Evolutionary conservation across 177 flowering plant genomes (phyloP), one percentile per base, ranked within the genome.

Genomic region (Vitis hybrid): DNA sequence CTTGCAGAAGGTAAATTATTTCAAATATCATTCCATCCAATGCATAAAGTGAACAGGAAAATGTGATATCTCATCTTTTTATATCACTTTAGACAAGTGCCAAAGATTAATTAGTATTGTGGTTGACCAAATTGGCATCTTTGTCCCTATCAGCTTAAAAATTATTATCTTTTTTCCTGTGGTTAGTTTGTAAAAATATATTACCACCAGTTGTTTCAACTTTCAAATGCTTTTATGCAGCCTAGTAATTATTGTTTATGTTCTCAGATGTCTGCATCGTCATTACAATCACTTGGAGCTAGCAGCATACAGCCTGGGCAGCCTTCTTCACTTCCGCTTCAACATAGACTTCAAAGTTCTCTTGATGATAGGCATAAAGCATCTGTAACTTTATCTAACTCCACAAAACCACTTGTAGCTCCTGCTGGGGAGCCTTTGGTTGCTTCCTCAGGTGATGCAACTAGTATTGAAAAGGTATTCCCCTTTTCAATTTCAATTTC

Each of bases 261-360:
- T 71, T 63, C 30, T 55, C 70, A 80, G 81, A 68, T 71, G 70
- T 68, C 75, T 52, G 85, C 78, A 40, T 75, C 82, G 5, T 70
- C 81, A 4, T 83, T 82, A 86, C 87, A 86, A 82, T 65, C 80
- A 54, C 75, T 75, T 71, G 85, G 82, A 64, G 74, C 86, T 70
- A 71, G 81, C 55, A 63, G 75, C 50, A 12, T 67, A 23, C 26
- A 85, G 64, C 64, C 78, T 56, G 86, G 81, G 21, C 87, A 74
- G 72, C 97, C 94, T 62, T 82, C 91, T 65, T 67, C 88, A 10
- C 74, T 82, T 8, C 90, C 82, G 70, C 79, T 82, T 72, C 98
- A 88, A 64, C 92, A 82, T 61, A 87, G 89, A 77, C 82, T 78
- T 56, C 87, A 82, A 69, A 80, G 79, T 64, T 78, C 81, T 60